Conservation (phyloP, 345 rosid genomes). For the Dipteronia dyeriana region DNA sequence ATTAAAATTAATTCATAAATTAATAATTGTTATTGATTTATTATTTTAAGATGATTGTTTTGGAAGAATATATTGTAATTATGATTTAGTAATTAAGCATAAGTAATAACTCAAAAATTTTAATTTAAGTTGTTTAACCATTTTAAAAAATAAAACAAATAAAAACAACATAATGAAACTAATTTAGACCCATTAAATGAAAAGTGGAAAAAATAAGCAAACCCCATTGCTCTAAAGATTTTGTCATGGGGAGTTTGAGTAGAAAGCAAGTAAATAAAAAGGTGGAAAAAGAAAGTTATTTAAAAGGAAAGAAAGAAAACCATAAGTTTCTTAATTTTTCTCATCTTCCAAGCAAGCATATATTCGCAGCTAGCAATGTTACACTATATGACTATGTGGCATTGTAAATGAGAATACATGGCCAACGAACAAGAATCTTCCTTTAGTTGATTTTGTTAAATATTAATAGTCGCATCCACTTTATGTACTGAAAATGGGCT, state of each 20-base stretch:
- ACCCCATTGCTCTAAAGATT: no score
- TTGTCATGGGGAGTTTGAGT: slow-evolving; percentile 25
- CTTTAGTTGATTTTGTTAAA: background rate
- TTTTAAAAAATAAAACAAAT: no score
- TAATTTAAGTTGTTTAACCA: no score
- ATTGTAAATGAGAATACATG: background rate
- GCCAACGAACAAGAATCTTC: background rate
- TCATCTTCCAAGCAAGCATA: slow-evolving; percentile 40
- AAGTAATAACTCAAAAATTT: no score
- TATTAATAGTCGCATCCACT: background rate
- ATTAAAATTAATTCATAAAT: no score
- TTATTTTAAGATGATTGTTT: no score
- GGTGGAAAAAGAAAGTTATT: background rate
- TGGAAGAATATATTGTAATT: no score
- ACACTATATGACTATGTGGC: background rate
- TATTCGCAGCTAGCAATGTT: slow-evolving; percentile 22
- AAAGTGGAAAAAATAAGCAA: no score
- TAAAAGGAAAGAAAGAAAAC: background rate
- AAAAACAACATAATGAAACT: no score
- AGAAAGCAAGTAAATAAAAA: slow-evolving; percentile 36
- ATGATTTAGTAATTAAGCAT: no score
- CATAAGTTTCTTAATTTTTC: slow-evolving; percentile 16
- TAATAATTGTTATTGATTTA: no score
- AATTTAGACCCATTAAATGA: no score
- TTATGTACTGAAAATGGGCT: background rate